Evolutionary conservation across 1,284 basidiomycete species (phyloP), one percentile per base, ranked within the genome.

Genomic region (Pseudozyma thailandica): DNA sequence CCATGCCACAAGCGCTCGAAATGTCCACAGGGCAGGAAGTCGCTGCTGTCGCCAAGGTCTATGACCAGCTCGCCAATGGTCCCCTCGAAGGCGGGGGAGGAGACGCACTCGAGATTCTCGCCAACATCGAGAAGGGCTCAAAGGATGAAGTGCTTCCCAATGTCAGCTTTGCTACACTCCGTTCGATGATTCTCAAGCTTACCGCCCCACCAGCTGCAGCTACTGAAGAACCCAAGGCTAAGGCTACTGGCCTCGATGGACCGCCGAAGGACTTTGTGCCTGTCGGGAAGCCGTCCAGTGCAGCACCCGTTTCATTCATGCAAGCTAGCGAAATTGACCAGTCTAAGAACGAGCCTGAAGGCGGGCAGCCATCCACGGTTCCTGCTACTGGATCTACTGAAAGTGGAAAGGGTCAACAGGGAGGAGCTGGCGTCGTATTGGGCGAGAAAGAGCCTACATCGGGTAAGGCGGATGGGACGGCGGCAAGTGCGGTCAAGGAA

Each of bases 11-110:
- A 1, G 60, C 70, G 1, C 50, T 72, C 41, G 48, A 72, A 18
- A 72, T 62, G 58, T 59, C 63, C 13, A 72, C 64, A 20, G 70
- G 59, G 6, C 70, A 72, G 28, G 33, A 72, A 38, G 70, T 72
- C 8, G 70, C 63, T 0, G 63, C 70, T 2, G 27, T 72, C 12
- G 70, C 50, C 13, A 72, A 68, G 33, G 26, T 72, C 15, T 72
- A 56, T 35, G 70, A 72, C 26, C 55, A 59, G 42, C 64, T 72
- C n/a, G 70, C 64, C 35, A 68, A 72, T 15, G 70, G 63, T 9
- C 70, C 70, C 3, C 45, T 72, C 12, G 46, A 72, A 35, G 70
- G 70, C 12, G 70, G 64, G 30, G 43, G 52, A 20, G 70, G 70
- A 3, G 70, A 72, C 21, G 70, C 70, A 4, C 39, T 72, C 38